These are phyloP conservation scores for Sphaerulina musiva DNA, from an alignment of 2,329 filamentous ascomycete genomes.

Conservation along the genomic window DNA sequence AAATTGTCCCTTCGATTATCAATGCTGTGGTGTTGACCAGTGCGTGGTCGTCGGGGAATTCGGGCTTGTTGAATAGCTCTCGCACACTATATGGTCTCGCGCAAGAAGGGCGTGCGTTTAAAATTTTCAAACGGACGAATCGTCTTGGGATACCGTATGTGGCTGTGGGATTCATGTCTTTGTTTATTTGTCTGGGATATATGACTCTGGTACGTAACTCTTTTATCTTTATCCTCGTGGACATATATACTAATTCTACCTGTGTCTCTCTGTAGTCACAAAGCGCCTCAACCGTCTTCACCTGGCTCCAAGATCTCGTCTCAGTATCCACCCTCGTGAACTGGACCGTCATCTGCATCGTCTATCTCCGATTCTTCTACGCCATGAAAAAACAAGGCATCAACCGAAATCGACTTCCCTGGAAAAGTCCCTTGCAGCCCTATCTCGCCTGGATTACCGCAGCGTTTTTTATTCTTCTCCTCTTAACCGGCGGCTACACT, in stretches of 20 bases:
- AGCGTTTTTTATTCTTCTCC: conserved; percentile 50
- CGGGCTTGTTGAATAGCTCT: conserved; percentile 47
- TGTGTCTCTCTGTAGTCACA: background rate
- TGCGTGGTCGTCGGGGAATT: conserved; percentile 52
- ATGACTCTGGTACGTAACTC: conserved; percentile 10
- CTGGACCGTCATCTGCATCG: conserved; percentile 58
- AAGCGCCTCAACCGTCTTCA: conserved; percentile 40
- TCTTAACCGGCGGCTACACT: conserved; percentile 39
- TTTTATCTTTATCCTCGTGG: too few species aligned
- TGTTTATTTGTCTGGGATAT: conserved; percentile 14
- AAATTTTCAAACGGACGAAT: conserved; percentile 39
- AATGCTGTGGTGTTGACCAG: conserved; percentile 64
- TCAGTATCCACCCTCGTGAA: conserved; percentile 61
- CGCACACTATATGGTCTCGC: conserved; percentile 51
- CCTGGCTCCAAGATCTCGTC: conserved; percentile 60
- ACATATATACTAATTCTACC: too few species aligned
- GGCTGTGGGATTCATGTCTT: conserved; percentile 12
- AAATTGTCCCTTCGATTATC: conserved; percentile 58
- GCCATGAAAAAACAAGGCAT: conserved; percentile 50
- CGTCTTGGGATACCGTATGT: conserved; percentile 19
- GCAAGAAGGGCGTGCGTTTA: conserved; percentile 58
- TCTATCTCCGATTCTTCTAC: conserved; percentile 57
- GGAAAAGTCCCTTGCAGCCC: conserved; percentile 60
- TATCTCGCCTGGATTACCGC: conserved; percentile 53
- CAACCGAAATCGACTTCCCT: conserved; percentile 55